Base-by-base conservation (phyloP, 2,329 filamentous ascomycete species). In the Stagonosporopsis chrysanthemi region DNA sequence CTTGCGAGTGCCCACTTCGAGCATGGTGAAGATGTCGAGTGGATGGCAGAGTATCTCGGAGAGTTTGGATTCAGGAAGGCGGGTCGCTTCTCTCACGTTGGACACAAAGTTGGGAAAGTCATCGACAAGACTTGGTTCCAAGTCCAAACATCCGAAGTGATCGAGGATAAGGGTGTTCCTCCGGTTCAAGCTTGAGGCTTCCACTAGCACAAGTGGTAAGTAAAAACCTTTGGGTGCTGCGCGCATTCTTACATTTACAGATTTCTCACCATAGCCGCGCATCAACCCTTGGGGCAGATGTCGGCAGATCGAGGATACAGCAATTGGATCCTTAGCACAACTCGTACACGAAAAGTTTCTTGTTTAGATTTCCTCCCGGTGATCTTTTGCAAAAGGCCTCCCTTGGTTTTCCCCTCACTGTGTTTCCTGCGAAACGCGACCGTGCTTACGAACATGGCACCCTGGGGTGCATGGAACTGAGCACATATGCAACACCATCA, bases 41-140 rank as follows among this genome's bases (percentile, higher is more conserved):
- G 76, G 74, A 63, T 76, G 0, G 59, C 50, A 0, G 63, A 70
- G 2, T 80, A 77, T 62, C 55, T 82, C 29, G 66, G 64, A n/a
- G 47, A 61, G 7, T 77, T 76, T 47, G 69, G 68, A 1, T 81
- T 76, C 50, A 56, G 47, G 19, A 65, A 64, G 23, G 58, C 58
- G 1, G 75, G 72, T n/a, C 64, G 71, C 31, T 39, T 74, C 2
- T 24, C 61, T 2, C 53, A 67, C 6, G 60, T 75, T 22, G 75
- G 71, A 4, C 67, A 64, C 58, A 77, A 77, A 63, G 6, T 61
- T 7, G 67, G 63, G 8, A 69, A 75, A 43, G 60, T 64, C 41
- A 57, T 75, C 33, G 67, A 75, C 41, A 48, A 68, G 9, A 46
- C 63, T 6, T 63, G 67, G 45, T 76, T 65, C 48, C 70, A 72